Evolutionary conservation across 2,329 filamentous ascomycete species (phyloP), one percentile per base, ranked within the genome.

Genomic region (Fusarium xyrophilum): DNA sequence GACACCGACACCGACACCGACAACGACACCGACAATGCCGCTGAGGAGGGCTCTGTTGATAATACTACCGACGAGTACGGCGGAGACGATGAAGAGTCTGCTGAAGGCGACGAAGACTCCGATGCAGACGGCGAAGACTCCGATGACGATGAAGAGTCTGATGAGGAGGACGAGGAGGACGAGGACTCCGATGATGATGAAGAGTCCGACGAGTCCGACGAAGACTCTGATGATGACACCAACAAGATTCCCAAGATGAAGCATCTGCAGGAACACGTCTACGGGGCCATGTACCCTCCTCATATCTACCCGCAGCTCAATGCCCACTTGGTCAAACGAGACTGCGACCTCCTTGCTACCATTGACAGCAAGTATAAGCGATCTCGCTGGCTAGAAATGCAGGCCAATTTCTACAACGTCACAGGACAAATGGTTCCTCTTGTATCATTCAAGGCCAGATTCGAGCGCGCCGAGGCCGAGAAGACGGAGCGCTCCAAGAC

Each of bases 401-500:
- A 83, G 63, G 79, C 80, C 32, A 79, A 78, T 50, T 82, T 83
- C 56, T 79, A 75, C 71, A 82, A 83, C 60, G 78, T 73, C 44
- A 83, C 81, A 0, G 82, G 81, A 7, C 74, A 78, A 10, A 77
- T 82, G 75, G 72, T 83, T 1, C 77, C 80, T 2, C 67, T 80
- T 11, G 75, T 78, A 35, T 68, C 78, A n/a, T 76, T 83, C 46
- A 76, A 76, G 40, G 71, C 68, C 25, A 79, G 76, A 59, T 75
- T 76, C n/a, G 78, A 78, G 59, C 56, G 57, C 14, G 76, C 71
- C 1, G 78, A 78, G 61, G 56, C 52, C 30, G 61, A 56, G 27
- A 30, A 64, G 39, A 35, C 57, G 17, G 63, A 68, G 39, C 47
- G 54, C 11, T 43, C 47, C 3, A 52, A 53, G 17, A 46, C 51